Percentiles rank a stretch among this genome's conserved stretches.
Evolutionary conservation across 2,329 filamentous ascomycete genomes (phyloP).

Genomic region (Atkinsonella texensis): DNA sequence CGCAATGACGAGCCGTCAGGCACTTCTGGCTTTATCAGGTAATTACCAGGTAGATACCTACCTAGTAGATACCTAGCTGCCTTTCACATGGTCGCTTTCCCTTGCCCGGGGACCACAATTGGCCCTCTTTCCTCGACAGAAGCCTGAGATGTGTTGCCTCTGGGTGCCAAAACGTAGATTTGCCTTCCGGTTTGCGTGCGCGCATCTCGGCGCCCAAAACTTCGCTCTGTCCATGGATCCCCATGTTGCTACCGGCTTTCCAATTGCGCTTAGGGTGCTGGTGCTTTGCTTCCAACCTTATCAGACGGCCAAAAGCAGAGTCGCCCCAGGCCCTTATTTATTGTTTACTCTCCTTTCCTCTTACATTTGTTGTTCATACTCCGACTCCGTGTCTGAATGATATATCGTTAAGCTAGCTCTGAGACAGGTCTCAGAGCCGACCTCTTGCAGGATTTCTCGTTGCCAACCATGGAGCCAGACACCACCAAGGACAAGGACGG

Average conservation of each 20-base stretch:
- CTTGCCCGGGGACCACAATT: slow-evolving; percentile 4
- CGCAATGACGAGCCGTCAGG: neutral
- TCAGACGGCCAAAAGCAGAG: neutral
- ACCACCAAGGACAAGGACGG: slow-evolving; percentile 18
- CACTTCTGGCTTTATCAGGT: slow-evolving; percentile 1
- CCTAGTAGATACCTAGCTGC: too few species aligned
- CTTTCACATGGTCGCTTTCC: neutral
- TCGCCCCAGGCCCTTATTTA: neutral
- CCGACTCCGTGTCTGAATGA: slow-evolving; percentile 3
- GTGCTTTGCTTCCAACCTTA: neutral
- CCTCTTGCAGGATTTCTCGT: slow-evolving; percentile 10
- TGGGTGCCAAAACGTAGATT: slow-evolving; percentile 3
- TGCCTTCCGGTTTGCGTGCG: neutral
- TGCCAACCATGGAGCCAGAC: slow-evolving; percentile 12
- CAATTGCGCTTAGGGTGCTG: neutral
- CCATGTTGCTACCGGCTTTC: neutral
- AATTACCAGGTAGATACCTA: neutral
- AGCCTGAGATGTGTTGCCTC: neutral
- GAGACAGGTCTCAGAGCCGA: slow-evolving; percentile 15
- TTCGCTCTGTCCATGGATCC: neutral
- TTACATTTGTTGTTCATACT: neutral
- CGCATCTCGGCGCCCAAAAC: neutral
- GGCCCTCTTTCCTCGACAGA: slow-evolving; percentile 6
- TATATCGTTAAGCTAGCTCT: slow-evolving; percentile 3
- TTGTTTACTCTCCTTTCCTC: neutral